Base-by-base conservation (phyloP, 106 monocot species). In the Phalaenopsis aphrodite region DNA sequence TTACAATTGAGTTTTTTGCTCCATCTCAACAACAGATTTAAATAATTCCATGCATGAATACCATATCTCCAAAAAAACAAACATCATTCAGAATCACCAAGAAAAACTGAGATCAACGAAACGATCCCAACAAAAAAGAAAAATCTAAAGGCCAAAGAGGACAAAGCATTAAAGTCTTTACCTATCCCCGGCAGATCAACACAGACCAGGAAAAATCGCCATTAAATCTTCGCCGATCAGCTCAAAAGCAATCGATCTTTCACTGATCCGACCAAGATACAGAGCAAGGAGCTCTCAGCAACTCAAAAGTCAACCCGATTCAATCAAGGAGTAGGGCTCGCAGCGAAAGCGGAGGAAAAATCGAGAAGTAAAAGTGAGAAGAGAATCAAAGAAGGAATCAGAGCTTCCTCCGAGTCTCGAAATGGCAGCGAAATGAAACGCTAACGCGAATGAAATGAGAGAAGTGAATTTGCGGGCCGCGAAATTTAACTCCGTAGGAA, bases 361-460 rank as follows among this genome's bases (percentile, higher is more conserved):
- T 24, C n/a, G 30, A 30, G 30, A 24, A n/a, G 18, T n/a, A 9
- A 52, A 76, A 52, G 8, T 1, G 12, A n/a, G 47, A 19, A 46
- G 75, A 11, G 10, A 46, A 52, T 1, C 24, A 76, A 19, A 12
- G 24, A 42, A 47, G 49, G 24, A 30, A 76, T 61, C 18, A 42
- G 74, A 74, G 74, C n/a, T 45, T 42, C 19, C 74, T 74, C 74
- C 7, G 74, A 18, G 42, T 74, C 42, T 74, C 74, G 74, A 1
- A 74, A 69, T 39, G 37, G 42, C 2, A 74, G 42, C 41, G 74
- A 74, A 74, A 74, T 42, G 74, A 76, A 30, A 30, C 30, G 30
- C 30, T 30, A 75, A 75, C 75, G 75, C 75, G 1, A 41, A 6
- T 11, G 46, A 47, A 75, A 75, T 75, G 21, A 12, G 12, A 9